Conservation (phyloP, 371 early-diverging fungal genomes). For the Chytridium lagenaria region DNA sequence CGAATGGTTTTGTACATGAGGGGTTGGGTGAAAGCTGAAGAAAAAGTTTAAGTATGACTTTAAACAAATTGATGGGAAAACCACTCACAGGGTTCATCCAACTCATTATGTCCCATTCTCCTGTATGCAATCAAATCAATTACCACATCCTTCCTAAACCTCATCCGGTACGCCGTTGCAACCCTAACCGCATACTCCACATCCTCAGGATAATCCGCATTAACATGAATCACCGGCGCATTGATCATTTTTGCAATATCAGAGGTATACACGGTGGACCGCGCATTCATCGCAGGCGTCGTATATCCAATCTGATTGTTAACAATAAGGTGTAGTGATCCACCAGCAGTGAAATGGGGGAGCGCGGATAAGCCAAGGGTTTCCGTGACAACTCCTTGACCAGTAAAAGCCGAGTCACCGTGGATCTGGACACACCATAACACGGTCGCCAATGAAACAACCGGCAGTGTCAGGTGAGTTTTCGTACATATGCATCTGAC, state of each 20-base stretch:
- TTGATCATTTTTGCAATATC: constrained; percentile 96
- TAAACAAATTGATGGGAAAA: constrained; percentile 12
- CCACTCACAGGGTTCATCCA: constrained; percentile 81
- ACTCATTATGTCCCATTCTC: constrained; percentile 96
- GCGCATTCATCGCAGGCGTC: constrained; percentile 88
- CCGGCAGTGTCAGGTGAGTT: constrained; percentile 80
- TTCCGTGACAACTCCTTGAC: constrained; percentile 91
- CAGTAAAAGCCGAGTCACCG: constrained; percentile 82
- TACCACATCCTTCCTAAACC: constrained; percentile 88
- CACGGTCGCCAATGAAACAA: constrained; percentile 6
- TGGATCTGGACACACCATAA: constrained; percentile 84
- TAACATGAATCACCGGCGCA: constrained; percentile 95
- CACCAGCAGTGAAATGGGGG: constrained; percentile 91
- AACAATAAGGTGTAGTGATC: constrained; percentile 93
- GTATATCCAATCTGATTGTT: constrained; percentile 98
- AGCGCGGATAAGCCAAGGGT: constrained; percentile 91
- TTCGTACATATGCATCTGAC: constrained; percentile 84
- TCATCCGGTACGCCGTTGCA: constrained; percentile 89
- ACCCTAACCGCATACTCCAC: constrained; percentile 84
- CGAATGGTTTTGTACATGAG: constrained; percentile 93
- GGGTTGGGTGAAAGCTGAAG: constrained; percentile 89
- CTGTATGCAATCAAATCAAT: constrained; percentile 93
- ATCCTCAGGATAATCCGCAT: constrained; percentile 94
- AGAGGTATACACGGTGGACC: constrained; percentile 88
- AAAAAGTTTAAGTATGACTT: neutral